Evolutionary conservation across 108 stramenopile species (phyloP).

Genomic region (Mayamaea pseudoterrestris): DNA sequence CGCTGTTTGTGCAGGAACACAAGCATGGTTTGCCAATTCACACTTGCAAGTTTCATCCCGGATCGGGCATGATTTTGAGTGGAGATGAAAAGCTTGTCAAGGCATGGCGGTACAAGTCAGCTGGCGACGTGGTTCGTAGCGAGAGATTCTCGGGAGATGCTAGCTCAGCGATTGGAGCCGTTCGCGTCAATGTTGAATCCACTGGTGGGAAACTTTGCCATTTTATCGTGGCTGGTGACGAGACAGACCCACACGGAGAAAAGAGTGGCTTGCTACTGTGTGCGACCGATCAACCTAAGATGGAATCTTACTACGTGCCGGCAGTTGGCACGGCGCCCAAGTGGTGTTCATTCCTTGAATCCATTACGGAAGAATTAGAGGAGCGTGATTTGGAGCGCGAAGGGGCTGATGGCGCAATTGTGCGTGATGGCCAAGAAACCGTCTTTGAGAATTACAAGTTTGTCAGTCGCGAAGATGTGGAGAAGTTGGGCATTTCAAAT

Average conservation of each 20-base stretch:
- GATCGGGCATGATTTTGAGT: conserved; percentile 64
- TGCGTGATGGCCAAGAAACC: conserved; percentile 44
- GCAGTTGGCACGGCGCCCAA: conserved; percentile 90
- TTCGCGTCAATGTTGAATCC: conserved; percentile 91
- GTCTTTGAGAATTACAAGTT: conserved; percentile 99
- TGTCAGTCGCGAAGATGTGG: conserved; percentile 85
- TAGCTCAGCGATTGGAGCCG: conserved; percentile 45
- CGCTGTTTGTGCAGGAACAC: conserved; percentile 89
- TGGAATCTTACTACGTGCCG: conserved; percentile 93
- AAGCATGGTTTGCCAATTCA: conserved; percentile 93
- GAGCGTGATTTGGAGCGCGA: conserved; percentile 72
- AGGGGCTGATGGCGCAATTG: conserved; percentile 13
- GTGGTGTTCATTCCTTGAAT: conserved; percentile 98
- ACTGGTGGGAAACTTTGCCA: conserved; percentile 82
- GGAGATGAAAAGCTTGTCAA: conserved; percentile 91
- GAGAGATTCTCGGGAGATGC: conserved; percentile 10
- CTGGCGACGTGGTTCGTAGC: conserved; percentile 8
- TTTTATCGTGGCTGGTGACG: conserved; percentile 82
- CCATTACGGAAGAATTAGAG: conserved; percentile 97
- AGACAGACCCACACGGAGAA: conserved; percentile 54
- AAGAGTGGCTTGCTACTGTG: conserved; percentile 89
- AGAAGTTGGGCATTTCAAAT: conserved; percentile 86
- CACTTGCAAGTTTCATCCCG: conserved; percentile 77
- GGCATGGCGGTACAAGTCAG: conserved; percentile 82
- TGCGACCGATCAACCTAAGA: conserved; percentile 87